Evolutionary conservation across 208 protist genomes (phyloP), one percentile per base, ranked within the genome.

Genomic region (Acanthamoeba castellanii): DNA sequence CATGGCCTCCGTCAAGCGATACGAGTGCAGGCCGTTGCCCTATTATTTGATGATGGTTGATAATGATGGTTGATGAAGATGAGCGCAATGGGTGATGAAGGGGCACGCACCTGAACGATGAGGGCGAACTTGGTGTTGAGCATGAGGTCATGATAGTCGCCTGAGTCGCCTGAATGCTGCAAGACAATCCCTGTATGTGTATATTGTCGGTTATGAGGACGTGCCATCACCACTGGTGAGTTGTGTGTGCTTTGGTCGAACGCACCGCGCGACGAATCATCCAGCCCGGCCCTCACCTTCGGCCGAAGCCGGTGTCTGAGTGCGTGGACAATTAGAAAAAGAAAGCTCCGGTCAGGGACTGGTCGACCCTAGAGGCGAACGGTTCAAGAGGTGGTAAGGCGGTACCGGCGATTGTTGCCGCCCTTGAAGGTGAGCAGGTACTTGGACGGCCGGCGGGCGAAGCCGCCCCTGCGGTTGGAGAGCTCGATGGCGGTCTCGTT

Each of bases 101-200:
- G 59, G 1, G 59, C 13, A 30, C 68, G 30, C 9, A 57, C 76
- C 76, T 85, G 76, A 34, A 85, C 57, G 34, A 85, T 85, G 18
- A 85, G 42, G n/a, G 76, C 76, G 30, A 85, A 85, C 76, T 85
- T 85, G 76, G 76, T 85, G 45, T 85, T 50, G 76, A 85, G 76
- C 76, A 85, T 85, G 27, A 85, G 76, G 42, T 85, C 34, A 7
- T 85, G 16, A 27, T 85, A 85, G 30, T 50, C 76, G 13, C 16
- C 5, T 16, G 20, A 34, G n/a, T 6, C 45, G 34, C 0, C 0
- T 5, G 76, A 85, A 22, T 85, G 76, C 27, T 47, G 13, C 22
- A 57, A 14, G 4, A 85, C 76, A 25, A 85, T 85, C 7, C 76
- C 76, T 57, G 50, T 18, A 3, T 42, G 37, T 42, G 1, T 3